Percentiles rank a stretch among this genome's conserved stretches.
phyloP scores from a whole-genome alignment of 2,329 filamentous ascomycete species.

The Aspergillus pseudoterreus region DNA sequence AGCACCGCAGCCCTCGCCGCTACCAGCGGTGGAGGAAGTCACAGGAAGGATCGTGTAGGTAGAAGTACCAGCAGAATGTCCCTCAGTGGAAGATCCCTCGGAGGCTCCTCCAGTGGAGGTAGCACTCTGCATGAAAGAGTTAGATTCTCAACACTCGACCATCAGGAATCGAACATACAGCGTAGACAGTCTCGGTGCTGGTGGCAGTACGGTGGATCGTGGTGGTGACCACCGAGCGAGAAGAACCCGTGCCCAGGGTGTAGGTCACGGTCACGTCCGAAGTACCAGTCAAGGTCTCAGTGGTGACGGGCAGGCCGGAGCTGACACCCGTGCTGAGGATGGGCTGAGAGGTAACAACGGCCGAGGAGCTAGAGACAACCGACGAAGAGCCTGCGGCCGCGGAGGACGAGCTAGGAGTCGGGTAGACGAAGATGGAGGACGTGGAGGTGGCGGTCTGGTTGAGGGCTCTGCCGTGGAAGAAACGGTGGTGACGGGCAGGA shows the following conservation, averaged over 20 bases:
- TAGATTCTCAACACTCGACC: not conserved
- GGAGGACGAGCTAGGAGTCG: constrained; percentile 13
- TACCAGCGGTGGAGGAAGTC: constrained; percentile 14
- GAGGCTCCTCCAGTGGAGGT: not conserved
- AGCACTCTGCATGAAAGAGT: not conserved
- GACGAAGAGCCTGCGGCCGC: constrained; percentile 3
- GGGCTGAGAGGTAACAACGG: constrained; percentile 10
- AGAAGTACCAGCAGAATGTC: constrained; percentile 28
- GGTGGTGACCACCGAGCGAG: constrained; percentile 35
- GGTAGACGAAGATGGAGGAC: constrained; percentile 19
- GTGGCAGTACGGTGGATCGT: constrained; percentile 34
- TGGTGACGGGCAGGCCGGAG: constrained; percentile 4
- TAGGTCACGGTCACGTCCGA: constrained; percentile 35
- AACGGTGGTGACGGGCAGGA: constrained; percentile 18
- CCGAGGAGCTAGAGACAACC: constrained; percentile 1
- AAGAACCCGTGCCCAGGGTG: constrained; percentile 35
- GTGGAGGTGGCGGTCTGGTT: constrained; percentile 13
- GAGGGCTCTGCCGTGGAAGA: constrained; percentile 17
- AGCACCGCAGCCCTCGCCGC: constrained; percentile 5
- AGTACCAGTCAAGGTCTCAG: constrained; percentile 11
- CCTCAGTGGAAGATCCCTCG: constrained; percentile 18
- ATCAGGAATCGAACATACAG: constrained; percentile 17
- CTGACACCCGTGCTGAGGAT: constrained; percentile 20
- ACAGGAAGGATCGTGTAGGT: constrained; percentile 23
- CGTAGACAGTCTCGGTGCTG: constrained; percentile 22